These are phyloP conservation scores for Silene vulgaris DNA, from an alignment of 179 eudicot genomes.

Conservation along the genomic window DNA sequence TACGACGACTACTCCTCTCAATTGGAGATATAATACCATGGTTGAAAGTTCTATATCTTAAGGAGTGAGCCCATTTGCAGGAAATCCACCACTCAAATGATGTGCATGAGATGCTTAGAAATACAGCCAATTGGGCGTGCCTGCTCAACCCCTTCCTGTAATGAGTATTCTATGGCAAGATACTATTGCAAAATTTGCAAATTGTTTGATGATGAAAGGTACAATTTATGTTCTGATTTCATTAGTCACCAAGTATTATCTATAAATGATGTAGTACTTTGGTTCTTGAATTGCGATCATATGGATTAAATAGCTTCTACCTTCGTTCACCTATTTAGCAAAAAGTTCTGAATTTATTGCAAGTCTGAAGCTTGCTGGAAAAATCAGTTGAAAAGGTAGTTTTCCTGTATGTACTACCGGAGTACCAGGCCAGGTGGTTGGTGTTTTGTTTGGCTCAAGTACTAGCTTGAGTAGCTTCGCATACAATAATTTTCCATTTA, in stretches of 20 bases:
- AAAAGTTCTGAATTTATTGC: too few relatives aligned
- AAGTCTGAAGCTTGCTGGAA: too few relatives aligned
- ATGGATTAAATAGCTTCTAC: too few relatives aligned
- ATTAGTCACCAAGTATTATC: not conserved
- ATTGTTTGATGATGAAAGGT: constrained; percentile 91
- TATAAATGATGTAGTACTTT: not conserved
- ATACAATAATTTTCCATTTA: not conserved
- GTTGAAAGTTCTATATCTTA: constrained; percentile 11
- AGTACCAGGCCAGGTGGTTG: too few relatives aligned
- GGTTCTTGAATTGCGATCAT: too few relatives aligned
- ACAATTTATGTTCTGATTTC: constrained; percentile 13
- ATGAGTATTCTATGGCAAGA: constrained; percentile 64
- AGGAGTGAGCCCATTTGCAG: constrained; percentile 39
- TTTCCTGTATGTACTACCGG: too few relatives aligned
- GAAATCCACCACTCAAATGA: constrained; percentile 70
- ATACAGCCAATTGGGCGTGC: constrained; percentile 67
- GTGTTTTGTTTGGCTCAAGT: too few relatives aligned
- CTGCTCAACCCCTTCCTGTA: constrained; percentile 61
- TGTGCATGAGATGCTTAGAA: constrained; percentile 90
- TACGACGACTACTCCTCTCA: not conserved
- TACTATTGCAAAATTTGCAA: constrained; percentile 85
- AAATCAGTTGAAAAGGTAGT: too few relatives aligned
- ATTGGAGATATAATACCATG: not conserved
- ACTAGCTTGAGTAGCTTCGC: too few relatives aligned
- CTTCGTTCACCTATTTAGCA: too few relatives aligned